These are phyloP conservation scores for Cairneyella variabilis DNA, from an alignment of 495 filamentous ascomycete genomes.

Conservation along the genomic window DNA sequence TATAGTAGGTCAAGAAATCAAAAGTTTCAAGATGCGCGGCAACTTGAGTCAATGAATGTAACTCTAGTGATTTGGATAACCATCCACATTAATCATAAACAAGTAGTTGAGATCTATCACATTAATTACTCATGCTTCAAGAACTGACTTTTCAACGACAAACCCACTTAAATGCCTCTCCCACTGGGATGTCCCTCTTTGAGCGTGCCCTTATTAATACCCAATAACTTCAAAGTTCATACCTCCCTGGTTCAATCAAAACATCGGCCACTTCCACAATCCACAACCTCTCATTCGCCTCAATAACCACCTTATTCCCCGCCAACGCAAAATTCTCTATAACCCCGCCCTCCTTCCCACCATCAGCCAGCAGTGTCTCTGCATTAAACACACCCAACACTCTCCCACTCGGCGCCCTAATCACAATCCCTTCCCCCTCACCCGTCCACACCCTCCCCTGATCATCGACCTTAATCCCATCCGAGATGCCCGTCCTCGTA, in stretches of 20 bases:
- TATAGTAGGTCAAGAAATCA: too few relatives aligned
- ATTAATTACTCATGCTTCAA: too few relatives aligned
- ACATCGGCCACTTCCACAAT: background rate
- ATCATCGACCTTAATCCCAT: conserved; percentile 5
- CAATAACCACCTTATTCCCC: background rate
- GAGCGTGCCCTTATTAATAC: too few relatives aligned
- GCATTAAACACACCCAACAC: background rate
- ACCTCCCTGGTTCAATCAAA: background rate
- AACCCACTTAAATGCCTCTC: too few relatives aligned
- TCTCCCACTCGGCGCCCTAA: background rate
- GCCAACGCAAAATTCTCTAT: conserved; percentile 3
- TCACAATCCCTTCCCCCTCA: background rate
- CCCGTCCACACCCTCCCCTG: background rate
- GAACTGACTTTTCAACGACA: too few relatives aligned
- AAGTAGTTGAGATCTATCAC: too few relatives aligned
- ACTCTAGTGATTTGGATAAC: too few relatives aligned
- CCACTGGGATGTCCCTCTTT: too few relatives aligned
- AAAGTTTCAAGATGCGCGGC: too few relatives aligned
- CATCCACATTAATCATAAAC: too few relatives aligned
- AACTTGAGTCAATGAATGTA: too few relatives aligned
- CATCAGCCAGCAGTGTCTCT: background rate
- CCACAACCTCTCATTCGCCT: background rate
- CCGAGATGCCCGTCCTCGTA: background rate
- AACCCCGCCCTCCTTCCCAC: background rate
- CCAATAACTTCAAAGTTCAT: too few relatives aligned